phyloP scores from a whole-genome alignment of 352 stramenopile genomes.

The Phytopythium montanum region DNA sequence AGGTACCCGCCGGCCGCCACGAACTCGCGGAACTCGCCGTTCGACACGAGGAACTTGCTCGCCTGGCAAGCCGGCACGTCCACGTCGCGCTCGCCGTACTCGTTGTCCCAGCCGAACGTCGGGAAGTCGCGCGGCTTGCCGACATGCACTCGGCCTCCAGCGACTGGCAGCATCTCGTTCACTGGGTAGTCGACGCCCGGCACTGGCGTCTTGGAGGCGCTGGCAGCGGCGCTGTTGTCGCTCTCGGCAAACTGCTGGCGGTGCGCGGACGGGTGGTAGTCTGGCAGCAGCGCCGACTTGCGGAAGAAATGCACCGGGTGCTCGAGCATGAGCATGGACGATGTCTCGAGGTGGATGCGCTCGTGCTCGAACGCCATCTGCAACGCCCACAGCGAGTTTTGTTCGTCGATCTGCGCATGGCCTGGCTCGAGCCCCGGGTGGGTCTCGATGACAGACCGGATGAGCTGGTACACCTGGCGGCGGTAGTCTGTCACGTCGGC shows the following conservation, averaged over 20 bases:
- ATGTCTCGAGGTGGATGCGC: slow-evolving; percentile 97
- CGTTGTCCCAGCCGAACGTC: slow-evolving; percentile 97
- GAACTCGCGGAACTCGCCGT: slow-evolving; percentile 96
- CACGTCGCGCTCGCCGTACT: slow-evolving; percentile 91
- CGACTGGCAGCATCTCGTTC: slow-evolving; percentile 88
- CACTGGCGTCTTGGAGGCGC: slow-evolving; percentile 41
- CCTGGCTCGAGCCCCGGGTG: slow-evolving; percentile 79
- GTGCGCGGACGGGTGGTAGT: slow-evolving; percentile 67
- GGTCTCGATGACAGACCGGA: slow-evolving; percentile 86
- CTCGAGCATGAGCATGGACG: slow-evolving; percentile 94
- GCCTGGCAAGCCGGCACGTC: slow-evolving; percentile 87
- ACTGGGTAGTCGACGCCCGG: slow-evolving; percentile 84
- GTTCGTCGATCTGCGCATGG: slow-evolving; percentile 76
- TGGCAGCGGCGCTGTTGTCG: background rate
- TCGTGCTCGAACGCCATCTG: slow-evolving; percentile 97
- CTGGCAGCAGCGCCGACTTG: slow-evolving; percentile 79
- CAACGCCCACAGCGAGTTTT: slow-evolving; percentile 90
- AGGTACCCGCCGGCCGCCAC: slow-evolving; percentile 93
- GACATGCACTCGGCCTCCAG: slow-evolving; percentile 61
- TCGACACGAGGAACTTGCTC: slow-evolving; percentile 92
- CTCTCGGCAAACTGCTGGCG: slow-evolving; percentile 8
- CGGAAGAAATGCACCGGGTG: slow-evolving; percentile 88
- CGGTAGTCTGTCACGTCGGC: slow-evolving; percentile 91
- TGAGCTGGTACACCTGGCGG: slow-evolving; percentile 86
- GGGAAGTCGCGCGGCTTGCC: slow-evolving; percentile 92